phyloP scores from a whole-genome alignment of 106 monocot species.

The Narthecium ossifragum region DNA sequence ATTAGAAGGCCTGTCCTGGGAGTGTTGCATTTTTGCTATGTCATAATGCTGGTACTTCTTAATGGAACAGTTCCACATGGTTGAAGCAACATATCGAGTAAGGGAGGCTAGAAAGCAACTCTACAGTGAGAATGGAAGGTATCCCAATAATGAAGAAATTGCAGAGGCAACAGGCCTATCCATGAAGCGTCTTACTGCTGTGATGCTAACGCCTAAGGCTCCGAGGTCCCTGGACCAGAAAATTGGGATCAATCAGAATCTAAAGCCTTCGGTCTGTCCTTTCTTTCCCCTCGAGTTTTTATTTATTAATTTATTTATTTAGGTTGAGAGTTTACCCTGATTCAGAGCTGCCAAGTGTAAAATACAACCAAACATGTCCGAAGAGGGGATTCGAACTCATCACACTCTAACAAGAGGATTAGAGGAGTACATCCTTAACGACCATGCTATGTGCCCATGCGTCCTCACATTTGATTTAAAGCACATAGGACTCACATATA shows the following conservation, averaged over 20 bases:
- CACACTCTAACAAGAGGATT: too few relatives aligned
- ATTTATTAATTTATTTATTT: background rate
- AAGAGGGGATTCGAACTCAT: too few relatives aligned
- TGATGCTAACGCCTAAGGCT: constrained; percentile 67
- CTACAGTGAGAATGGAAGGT: constrained; percentile 52
- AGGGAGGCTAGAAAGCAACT: constrained; percentile 73
- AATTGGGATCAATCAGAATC: constrained; percentile 56
- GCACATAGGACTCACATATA: too few relatives aligned
- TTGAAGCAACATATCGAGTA: constrained; percentile 81
- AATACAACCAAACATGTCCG: too few relatives aligned
- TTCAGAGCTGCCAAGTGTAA: too few relatives aligned
- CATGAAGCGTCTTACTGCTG: constrained; percentile 65
- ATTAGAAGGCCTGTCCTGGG: too few relatives aligned
- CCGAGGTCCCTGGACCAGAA: constrained; percentile 74
- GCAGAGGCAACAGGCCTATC: constrained; percentile 69
- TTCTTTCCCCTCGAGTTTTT: background rate
- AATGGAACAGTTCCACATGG: constrained; percentile 69
- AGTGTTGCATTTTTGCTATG: too few relatives aligned
- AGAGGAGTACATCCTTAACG: too few relatives aligned
- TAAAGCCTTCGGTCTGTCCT: constrained; percentile 69
- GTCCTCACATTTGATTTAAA: too few relatives aligned
- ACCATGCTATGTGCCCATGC: too few relatives aligned
- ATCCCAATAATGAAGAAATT: constrained; percentile 61
- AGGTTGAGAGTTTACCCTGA: too few relatives aligned
- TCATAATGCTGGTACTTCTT: background rate